Conservation (phyloP, 225 moss, liverwort and hornwort genomes). For the Pseudisothecium myosuroides region DNA sequence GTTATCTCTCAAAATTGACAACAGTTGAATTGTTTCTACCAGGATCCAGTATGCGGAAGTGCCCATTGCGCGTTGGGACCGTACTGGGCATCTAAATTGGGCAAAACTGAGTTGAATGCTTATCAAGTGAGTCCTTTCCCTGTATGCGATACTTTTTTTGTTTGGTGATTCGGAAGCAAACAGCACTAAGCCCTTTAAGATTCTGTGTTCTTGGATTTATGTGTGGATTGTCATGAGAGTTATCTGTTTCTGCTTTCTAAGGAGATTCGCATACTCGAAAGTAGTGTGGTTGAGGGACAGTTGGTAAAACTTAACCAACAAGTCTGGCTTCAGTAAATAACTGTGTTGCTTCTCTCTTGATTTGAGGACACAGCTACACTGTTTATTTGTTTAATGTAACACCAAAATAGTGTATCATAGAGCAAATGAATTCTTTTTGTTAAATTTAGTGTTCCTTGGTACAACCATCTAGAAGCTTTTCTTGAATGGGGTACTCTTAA, state of each 20-base stretch:
- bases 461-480: background rate
- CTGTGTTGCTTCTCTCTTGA: background rate
- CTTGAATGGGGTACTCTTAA: background rate
- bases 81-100: slow-evolving; percentile 74
- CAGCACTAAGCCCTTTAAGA: background rate
- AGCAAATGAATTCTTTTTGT: background rate
- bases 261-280: background rate
- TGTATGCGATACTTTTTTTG: background rate
- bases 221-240: background rate
- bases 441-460: background rate
- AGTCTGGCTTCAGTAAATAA: background rate
- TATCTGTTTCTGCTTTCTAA: background rate
- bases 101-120: slow-evolving; percentile 51
- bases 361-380: background rate
- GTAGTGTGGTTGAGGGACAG: background rate
- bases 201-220: background rate
- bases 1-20: background rate
- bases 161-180: background rate
- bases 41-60: slow-evolving; percentile 85
- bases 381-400: background rate
- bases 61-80: slow-evolving; percentile 77
- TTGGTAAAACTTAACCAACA: background rate
- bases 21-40: background rate
- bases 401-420: background rate
- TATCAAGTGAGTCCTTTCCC: slow-evolving; percentile 47